These are phyloP conservation scores for Phascolomyces articulosus DNA, from an alignment of 371 early-diverging fungal species.

Conservation along the genomic window DNA sequence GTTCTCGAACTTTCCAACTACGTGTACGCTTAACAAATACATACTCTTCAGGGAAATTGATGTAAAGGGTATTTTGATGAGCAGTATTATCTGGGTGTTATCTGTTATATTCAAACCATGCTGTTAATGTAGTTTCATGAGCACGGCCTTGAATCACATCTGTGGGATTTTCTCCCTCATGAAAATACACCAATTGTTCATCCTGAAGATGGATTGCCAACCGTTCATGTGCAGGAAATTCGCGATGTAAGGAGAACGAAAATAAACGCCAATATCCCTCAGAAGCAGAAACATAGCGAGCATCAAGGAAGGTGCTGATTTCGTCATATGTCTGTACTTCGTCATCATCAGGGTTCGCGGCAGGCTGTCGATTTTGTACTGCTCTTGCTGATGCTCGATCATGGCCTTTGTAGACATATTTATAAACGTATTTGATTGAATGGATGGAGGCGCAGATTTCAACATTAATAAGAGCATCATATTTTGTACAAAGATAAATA, in stretches of 20 bases:
- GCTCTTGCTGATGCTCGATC: background rate
- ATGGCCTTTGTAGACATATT: no score
- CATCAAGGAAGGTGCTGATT: background rate
- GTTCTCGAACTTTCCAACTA: background rate
- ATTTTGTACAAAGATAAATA: conserved; percentile 33
- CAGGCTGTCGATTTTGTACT: no score
- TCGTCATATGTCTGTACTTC: background rate
- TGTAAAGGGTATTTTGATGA: background rate
- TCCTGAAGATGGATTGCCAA: no score
- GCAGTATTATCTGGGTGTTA: background rate
- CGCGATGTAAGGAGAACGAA: background rate
- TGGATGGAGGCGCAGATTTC: conserved; percentile 24
- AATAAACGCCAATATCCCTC: background rate
- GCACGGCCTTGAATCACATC: background rate
- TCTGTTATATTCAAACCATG: conserved; percentile 3
- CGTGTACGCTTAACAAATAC: background rate
- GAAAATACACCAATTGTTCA: no score
- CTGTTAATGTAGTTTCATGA: conserved; percentile 3
- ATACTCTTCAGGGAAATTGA: background rate
- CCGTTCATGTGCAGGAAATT: no score
- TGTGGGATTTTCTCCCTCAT: background rate
- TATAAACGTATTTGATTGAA: no score
- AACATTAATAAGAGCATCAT: conserved; percentile 44
- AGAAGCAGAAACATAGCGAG: background rate
- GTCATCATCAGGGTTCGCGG: background rate